Conservation (phyloP, 1,139 yeast species). For the Kodamaea sp. region DNA sequence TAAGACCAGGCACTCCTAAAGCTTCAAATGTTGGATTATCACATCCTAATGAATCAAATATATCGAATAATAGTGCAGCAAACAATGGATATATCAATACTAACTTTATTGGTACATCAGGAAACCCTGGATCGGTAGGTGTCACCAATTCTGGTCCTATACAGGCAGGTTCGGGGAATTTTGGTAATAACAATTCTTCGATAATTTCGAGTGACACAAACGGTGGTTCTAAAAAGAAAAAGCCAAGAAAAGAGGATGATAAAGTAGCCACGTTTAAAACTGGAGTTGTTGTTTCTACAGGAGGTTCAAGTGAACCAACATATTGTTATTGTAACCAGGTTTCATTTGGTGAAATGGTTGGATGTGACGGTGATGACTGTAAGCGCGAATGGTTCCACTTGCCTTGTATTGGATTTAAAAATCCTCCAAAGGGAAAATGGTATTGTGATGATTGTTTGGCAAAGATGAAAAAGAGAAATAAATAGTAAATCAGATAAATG, state of each 20-base stretch:
- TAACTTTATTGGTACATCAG: no score
- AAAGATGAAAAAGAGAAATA: conserved; percentile 31
- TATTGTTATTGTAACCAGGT: conserved; percentile 96
- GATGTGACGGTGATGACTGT: conserved; percentile 94
- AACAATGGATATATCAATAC: no score
- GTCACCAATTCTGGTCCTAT: no score
- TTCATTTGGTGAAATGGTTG: conserved; percentile 98
- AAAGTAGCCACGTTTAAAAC: conserved; percentile 4
- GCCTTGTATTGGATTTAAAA: conserved; percentile 88
- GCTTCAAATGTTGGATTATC: conserved; percentile 3
- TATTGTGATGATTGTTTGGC: conserved; percentile 83
- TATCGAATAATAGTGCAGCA: no score
- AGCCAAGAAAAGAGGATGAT: conserved; percentile 31
- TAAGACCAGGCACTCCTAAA: conserved; percentile 7
- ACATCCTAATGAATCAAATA: no score
- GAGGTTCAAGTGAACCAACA: conserved; percentile 56
- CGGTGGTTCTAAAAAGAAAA: conserved; percentile 24
- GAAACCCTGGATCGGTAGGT: no score
- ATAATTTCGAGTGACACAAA: conserved; percentile 2
- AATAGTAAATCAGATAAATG: conserved; percentile 1
- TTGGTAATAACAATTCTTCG: no score
- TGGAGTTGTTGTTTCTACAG: background rate
- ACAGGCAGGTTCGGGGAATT: no score
- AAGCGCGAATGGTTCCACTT: conserved; percentile 96
- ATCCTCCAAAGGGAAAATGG: conserved; percentile 96